phyloP scores from a whole-genome alignment of 2,329 filamentous ascomycete genomes.

The Thermothelomyces thermophilus region DNA sequence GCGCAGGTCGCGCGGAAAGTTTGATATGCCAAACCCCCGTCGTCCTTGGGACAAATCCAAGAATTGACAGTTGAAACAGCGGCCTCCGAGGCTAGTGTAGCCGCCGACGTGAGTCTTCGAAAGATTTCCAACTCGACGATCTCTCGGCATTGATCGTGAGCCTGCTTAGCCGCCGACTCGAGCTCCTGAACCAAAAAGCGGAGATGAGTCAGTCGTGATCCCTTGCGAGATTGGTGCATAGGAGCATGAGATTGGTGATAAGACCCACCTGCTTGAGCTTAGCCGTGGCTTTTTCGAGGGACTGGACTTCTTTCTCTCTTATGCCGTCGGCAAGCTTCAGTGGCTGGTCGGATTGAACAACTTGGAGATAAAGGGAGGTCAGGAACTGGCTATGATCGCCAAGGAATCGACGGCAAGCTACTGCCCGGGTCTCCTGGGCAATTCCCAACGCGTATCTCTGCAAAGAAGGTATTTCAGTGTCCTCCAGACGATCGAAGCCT shows the following conservation, averaged over 20 bases:
- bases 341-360: neutral
- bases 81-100: neutral
- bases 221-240: too few relatives aligned
- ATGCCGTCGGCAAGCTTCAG: neutral
- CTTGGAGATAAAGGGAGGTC: conserved; percentile 38
- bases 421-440: conserved; percentile 33
- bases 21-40: conserved; percentile 20
- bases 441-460: conserved; percentile 51
- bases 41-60: conserved; percentile 9
- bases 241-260: neutral
- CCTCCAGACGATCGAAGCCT: conserved; percentile 44
- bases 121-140: neutral
- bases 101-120: conserved; percentile 1
- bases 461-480: conserved; percentile 54
- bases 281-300: neutral
- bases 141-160: neutral
- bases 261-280: conserved; percentile 11
- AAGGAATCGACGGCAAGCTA: conserved; percentile 43
- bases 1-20: conserved; percentile 36
- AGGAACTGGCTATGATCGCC: conserved; percentile 44
- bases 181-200: neutral
- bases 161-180: neutral
- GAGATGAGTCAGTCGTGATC: neutral
- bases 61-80: conserved; percentile 30
- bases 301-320: conserved; percentile 11